A percentile compares a stretch with the other conserved stretches of the same genome.
These are phyloP conservation scores for Blastomyces gilchristii DNA, from an alignment of 2,329 filamentous ascomycete species.

Conservation along the genomic window DNA sequence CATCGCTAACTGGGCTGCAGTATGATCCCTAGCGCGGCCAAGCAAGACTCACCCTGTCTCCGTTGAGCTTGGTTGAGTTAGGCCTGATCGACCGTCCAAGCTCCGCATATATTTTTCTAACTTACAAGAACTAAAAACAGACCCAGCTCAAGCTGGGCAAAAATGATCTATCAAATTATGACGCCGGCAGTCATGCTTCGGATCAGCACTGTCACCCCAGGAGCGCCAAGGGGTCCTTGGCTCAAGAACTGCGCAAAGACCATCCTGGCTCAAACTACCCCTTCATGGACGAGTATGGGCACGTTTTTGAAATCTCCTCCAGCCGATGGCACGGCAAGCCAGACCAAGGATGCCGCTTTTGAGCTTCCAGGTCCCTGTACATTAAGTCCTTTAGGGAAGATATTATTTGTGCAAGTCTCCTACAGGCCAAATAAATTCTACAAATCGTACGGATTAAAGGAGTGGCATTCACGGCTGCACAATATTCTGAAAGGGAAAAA, in stretches of 20 bases:
- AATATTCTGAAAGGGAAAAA: too few relatives aligned
- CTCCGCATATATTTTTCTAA: neutral
- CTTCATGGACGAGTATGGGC: neutral
- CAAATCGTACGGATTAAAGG: too few relatives aligned
- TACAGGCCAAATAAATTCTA: neutral
- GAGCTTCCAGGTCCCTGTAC: neutral
- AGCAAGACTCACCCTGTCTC: neutral
- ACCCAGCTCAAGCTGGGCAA: neutral
- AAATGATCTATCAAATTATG: slow-evolving; percentile 5
- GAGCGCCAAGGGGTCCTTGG: neutral
- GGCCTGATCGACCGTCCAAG: neutral
- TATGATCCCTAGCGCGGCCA: neutral
- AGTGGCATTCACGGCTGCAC: too few relatives aligned
- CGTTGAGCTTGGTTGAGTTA: neutral
- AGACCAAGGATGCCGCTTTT: neutral
- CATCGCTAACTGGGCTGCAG: neutral
- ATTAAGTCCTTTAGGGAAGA: too few relatives aligned
- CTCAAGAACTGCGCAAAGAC: neutral
- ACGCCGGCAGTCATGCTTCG: neutral
- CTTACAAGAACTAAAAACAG: neutral
- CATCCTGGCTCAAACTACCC: neutral
- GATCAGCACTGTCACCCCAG: slow-evolving; percentile 4
- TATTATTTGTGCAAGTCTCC: neutral
- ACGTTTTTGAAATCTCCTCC: neutral
- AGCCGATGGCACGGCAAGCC: neutral